phyloP scores from a whole-genome alignment of 805 yeast species.

The Candida schatavii region DNA sequence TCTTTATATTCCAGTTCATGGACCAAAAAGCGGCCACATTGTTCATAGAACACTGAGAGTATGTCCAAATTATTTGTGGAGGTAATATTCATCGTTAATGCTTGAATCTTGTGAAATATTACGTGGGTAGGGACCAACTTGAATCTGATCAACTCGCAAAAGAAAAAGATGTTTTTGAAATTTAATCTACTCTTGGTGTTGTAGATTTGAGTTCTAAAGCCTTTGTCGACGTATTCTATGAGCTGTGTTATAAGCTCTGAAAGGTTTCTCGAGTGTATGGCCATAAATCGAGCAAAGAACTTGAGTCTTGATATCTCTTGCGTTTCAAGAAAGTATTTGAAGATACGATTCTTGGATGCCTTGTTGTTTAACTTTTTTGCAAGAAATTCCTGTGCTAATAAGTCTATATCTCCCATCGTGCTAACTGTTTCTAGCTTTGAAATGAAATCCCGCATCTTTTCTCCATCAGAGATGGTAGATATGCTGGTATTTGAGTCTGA shows the following conservation, averaged over 20 bases:
- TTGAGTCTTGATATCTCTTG: constrained; percentile 44
- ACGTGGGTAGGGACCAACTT: constrained; percentile 67
- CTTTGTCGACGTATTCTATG: constrained; percentile 52
- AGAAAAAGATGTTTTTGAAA: constrained; percentile 57
- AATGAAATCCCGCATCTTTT: constrained; percentile 43
- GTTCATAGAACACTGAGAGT: constrained; percentile 67
- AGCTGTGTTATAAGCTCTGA: constrained; percentile 53
- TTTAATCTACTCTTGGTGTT: constrained; percentile 46
- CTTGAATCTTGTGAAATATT: constrained; percentile 69
- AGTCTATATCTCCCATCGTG: constrained; percentile 50
- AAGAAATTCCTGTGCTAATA: constrained; percentile 49
- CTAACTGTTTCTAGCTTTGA: constrained; percentile 39
- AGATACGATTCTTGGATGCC: constrained; percentile 63
- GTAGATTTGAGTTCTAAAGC: constrained; percentile 56
- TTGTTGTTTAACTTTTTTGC: constrained; percentile 57
- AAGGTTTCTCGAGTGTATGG: constrained; percentile 50
- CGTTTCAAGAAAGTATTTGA: constrained; percentile 52
- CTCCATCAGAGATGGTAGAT: constrained; percentile 28
- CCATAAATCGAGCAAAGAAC: constrained; percentile 65
- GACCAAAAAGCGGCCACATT: constrained; percentile 65
- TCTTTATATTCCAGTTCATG: constrained; percentile 53
- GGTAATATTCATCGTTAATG: constrained; percentile 49
- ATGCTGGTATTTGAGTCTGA: constrained; percentile 5
- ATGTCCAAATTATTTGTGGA: constrained; percentile 65
- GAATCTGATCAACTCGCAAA: constrained; percentile 76